Percentiles rank a stretch among this genome's conserved stretches.
Conservation (phyloP, 805 yeast genomes). For the Pichia exigua region DNA sequence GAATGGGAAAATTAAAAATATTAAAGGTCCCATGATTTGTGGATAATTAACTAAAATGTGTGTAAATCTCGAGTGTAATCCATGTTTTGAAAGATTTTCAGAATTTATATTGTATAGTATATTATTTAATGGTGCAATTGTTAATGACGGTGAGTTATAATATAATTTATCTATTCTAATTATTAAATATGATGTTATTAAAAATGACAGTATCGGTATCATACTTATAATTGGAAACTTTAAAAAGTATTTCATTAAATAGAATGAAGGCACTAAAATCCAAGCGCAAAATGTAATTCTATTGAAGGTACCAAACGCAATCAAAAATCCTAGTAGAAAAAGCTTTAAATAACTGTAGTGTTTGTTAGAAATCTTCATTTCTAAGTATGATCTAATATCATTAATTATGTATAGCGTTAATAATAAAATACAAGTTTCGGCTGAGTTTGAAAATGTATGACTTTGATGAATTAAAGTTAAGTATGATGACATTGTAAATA, state of each 20-base stretch:
- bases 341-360: constrained; percentile 11
- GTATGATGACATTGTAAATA: constrained; percentile 51
- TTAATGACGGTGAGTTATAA: constrained; percentile 18
- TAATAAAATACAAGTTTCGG: constrained; percentile 59
- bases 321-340: constrained; percentile 38
- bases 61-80: constrained; percentile 70
- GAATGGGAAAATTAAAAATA: constrained; percentile 38
- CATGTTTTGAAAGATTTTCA: constrained; percentile 66
- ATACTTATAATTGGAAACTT: constrained; percentile 27
- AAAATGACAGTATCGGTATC: constrained; percentile 32
- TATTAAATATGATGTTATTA: constrained; percentile 29
- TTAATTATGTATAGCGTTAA: constrained; percentile 43
- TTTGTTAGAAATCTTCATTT: not conserved
- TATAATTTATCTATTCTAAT: constrained; percentile 48
- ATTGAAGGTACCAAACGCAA: constrained; percentile 71
- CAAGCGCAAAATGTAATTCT: constrained; percentile 78
- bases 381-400: constrained; percentile 18
- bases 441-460: constrained; percentile 82
- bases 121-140: constrained; percentile 73
- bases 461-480: constrained; percentile 73
- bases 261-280: constrained; percentile 53
- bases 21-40: constrained; percentile 70
- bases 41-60: constrained; percentile 76
- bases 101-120: constrained; percentile 56
- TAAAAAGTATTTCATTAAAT: constrained; percentile 36